Evolutionary conservation across 306 rosid species (phyloP).

Genomic region (Glycine soja): DNA sequence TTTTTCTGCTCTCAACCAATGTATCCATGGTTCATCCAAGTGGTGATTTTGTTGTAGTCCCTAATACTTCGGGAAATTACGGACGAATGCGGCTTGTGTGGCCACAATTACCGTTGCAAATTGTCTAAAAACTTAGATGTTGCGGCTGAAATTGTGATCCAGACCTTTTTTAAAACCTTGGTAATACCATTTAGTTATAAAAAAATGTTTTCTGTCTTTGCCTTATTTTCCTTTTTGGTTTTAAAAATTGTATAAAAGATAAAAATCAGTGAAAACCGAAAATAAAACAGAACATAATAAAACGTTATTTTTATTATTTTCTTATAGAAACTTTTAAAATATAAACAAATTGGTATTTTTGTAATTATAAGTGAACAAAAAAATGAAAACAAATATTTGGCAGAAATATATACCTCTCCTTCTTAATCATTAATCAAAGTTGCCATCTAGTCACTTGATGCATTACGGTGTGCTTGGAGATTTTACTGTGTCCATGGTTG

Average conservation of each 20-base stretch:
- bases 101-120: not conserved
- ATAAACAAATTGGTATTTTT: not conserved
- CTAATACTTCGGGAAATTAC: not conserved
- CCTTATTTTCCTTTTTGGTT: not conserved
- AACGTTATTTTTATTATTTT: not conserved
- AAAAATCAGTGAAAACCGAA: not conserved
- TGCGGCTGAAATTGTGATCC: not conserved
- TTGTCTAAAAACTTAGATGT: not conserved
- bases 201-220: not conserved
- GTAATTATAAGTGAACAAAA: not conserved
- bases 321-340: not conserved
- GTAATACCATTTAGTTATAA: not conserved
- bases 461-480: not conserved
- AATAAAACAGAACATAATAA: not conserved
- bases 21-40: not conserved
- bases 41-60: not conserved
- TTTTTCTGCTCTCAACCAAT: not conserved
- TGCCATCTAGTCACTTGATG: not conserved
- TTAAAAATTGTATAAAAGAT: not conserved
- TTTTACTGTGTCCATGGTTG: constrained; percentile 20
- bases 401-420: not conserved
- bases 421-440: not conserved
- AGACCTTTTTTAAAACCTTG: not conserved
- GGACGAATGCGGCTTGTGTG: not conserved
- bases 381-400: not conserved